Conservation (phyloP, 2,329 filamentous ascomycete species). For the Plectosphaerella cucumerina region DNA sequence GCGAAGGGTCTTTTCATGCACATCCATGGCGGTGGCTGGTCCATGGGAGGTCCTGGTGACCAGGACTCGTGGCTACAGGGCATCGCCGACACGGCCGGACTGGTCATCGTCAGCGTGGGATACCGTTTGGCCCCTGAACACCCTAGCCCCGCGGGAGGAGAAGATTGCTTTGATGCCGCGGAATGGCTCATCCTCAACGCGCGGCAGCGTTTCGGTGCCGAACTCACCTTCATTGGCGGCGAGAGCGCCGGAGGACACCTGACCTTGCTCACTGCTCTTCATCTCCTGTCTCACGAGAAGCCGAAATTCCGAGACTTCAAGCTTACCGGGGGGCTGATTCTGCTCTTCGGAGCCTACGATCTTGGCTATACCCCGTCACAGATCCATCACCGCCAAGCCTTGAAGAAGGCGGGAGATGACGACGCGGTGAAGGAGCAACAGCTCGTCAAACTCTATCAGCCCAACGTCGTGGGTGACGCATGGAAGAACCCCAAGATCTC, state of each 20-base stretch:
- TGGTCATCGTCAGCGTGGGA: not conserved
- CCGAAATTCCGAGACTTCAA: not conserved
- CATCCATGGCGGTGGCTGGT: conserved; percentile 1
- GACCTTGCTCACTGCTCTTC: not conserved
- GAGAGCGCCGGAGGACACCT: not conserved
- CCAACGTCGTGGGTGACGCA: not conserved
- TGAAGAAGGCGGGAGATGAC: not conserved
- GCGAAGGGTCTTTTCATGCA: not conserved
- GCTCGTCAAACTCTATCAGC: not conserved
- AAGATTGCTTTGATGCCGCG: conserved; percentile 7
- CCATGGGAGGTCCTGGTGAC: not conserved
- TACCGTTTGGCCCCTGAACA: conserved; percentile 7
- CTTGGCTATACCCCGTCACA: not conserved
- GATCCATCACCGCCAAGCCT: not conserved
- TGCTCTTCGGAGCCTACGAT: not conserved
- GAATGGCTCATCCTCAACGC: conserved; percentile 4
- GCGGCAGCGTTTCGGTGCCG: not conserved
- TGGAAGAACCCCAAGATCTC: not conserved
- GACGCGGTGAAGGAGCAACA: not conserved
- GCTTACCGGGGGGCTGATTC: not conserved
- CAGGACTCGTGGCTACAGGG: not conserved
- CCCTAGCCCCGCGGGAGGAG: conserved; percentile 1
- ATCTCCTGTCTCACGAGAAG: not conserved
- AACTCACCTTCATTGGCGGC: not conserved
- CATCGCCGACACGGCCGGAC: not conserved